Base-by-base conservation (phyloP, 768 basidiomycete genomes). In the Coprinopsis marcescibilis region DNA sequence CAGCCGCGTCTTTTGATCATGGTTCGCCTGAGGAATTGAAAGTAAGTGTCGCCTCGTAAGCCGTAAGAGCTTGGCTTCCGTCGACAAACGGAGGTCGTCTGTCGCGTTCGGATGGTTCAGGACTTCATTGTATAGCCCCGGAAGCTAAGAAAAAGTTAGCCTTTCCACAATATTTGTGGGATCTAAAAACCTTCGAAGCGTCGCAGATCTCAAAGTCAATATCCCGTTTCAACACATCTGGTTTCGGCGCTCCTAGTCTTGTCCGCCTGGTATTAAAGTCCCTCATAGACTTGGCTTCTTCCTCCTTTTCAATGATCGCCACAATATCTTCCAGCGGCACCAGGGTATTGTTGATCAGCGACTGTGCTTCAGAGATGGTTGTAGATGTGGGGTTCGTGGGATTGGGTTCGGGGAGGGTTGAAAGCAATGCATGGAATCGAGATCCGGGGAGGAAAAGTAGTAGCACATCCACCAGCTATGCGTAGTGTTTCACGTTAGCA, bases 211-310 rank as follows among this genome's bases (percentile, higher is more conserved):
- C 89, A 48, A 74, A 57, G 5, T 77, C 77, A 3, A 92, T 81
- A 17, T 86, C 82, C 50, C 74, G 76, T 52, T 64, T 73, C 29
- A 85, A 55, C 44, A 78, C 66, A 37, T 83, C 81, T 0, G 76
- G 76, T 35, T 76, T 68, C 14, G 78, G 68, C 3, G 83, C 81
- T 7, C 81, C 82, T 12, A 99, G 69, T 17, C 96, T 77, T 52
- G 74, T 85, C 36, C 93, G 74, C 13, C 90, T 79, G 54, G 77
- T 89, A 23, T 82, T 77, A 30, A 95, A 73, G 59, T 96, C 90
- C 46, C 67, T 79, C 39, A 74, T 75, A 37, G 84, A 65, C 1
- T 59, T 60, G 29, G 67, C 65, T 15, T 73, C 68, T 63, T 95
- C 91, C 8, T 81, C 71, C 10, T 64, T 63, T 59, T 93, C 89